Base-by-base conservation (phyloP, 1,284 basidiomycete species). In the Ceratobasidium papillatum region DNA sequence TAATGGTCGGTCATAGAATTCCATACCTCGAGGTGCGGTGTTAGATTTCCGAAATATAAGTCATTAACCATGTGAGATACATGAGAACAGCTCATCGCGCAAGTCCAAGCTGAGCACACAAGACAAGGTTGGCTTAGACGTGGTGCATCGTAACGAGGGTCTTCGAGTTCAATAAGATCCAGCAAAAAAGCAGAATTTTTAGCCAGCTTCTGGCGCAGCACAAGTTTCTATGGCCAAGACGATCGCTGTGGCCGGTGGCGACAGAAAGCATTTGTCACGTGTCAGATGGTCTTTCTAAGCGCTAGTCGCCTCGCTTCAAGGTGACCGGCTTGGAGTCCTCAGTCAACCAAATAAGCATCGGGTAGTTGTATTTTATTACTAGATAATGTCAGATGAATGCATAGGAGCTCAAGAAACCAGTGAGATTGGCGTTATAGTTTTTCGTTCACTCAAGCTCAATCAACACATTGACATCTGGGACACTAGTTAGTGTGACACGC, bases 171-270 rank as follows among this genome's bases (percentile, higher is more conserved):
- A 36, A 58, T 58, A 30, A 36, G 36, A 58, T 58, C 30, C 2
- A 54, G 32, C 32, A 32, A 9, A 8, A 58, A 36, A 36, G 30
- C 14, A 19, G 8, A n/a, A 5, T 36, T 36, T 36, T 34, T n/a
- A 27, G 32, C 32, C 34, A 30, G 14, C 4, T 30, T 30, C 27
- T 52, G 7, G 22, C 51, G 51, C 51, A 58, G 32, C 32, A n/a
- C 54, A n/a, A 58, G 54, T 58, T 36, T 58, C 54, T 36, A 58
- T 36, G 54, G 54, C 54, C 54, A 58, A 58, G 54, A 36, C 19
- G 54, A 54, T 32, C 25, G 54, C 14, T 32, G 9, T 32, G 32
- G 32, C 30, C n/a, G 8, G 32, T n/a, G 54, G 32, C 3, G 54
- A 58, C 14, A 58, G 32, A 58, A 58, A 8, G 30, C 52, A 19